A percentile compares a stretch with the other conserved stretches of the same genome.
Evolutionary conservation across 2,329 filamentous ascomycete species (phyloP).

Genomic region (Myriosclerotinia curreyana): DNA sequence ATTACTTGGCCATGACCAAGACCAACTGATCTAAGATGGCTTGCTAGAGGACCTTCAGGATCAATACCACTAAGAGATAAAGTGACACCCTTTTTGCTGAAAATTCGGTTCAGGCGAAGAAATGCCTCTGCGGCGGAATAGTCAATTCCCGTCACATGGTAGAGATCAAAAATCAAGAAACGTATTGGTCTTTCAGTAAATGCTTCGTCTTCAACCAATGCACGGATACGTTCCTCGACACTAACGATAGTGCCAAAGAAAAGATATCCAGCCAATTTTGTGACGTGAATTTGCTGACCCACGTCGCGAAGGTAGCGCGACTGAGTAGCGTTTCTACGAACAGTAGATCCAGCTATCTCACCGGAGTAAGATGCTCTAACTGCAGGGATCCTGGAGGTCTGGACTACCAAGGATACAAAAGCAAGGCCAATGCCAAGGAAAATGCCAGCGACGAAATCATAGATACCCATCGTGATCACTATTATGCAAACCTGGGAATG

Average conservation of each 20-base stretch:
- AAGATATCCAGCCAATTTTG: constrained; percentile 91
- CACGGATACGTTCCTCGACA: constrained; percentile 84
- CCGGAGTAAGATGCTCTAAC: constrained; percentile 89
- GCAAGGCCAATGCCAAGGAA: constrained; percentile 87
- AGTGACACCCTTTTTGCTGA: constrained; percentile 72
- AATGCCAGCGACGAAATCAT: constrained; percentile 95
- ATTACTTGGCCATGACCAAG: constrained; percentile 53
- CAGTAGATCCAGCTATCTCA: constrained; percentile 84
- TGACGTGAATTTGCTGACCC: constrained; percentile 82
- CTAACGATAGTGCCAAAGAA: constrained; percentile 98
- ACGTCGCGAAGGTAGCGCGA: constrained; percentile 82
- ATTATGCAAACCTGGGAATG: constrained; percentile 68
- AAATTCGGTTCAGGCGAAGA: constrained; percentile 81
- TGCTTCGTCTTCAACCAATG: constrained; percentile 75
- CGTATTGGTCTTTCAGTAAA: constrained; percentile 78
- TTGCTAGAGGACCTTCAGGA: constrained; percentile 70
- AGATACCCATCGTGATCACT: constrained; percentile 91
- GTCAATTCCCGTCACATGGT: constrained; percentile 86
- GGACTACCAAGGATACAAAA: constrained; percentile 85
- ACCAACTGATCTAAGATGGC: constrained; percentile 78
- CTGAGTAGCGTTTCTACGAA: constrained; percentile 85
- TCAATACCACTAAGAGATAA: constrained; percentile 82
- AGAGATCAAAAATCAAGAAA: constrained; percentile 85
- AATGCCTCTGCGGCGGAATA: constrained; percentile 97
- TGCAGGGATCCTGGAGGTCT: constrained; percentile 85